Evolutionary conservation across 1,139 yeast species (phyloP).

Genomic region (Kurtzmaniella natalensis): DNA sequence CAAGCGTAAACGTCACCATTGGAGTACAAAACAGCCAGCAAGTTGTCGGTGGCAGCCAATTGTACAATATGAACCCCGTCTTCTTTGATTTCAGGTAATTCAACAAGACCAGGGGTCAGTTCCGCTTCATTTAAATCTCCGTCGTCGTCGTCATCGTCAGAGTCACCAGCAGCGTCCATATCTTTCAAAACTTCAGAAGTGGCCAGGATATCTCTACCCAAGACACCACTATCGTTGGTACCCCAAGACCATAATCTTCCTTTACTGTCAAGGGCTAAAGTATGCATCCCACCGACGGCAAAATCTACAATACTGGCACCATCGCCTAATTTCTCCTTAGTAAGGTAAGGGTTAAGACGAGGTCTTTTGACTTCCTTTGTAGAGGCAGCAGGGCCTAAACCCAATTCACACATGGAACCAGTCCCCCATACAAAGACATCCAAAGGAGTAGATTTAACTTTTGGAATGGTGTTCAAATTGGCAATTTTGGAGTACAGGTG

Average conservation of each 20-base stretch:
- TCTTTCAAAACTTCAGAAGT: slow-evolving; percentile 61
- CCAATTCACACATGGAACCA: slow-evolving; percentile 96
- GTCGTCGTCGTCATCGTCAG: slow-evolving; percentile 69
- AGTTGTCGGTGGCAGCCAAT: slow-evolving; percentile 89
- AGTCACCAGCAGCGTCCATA: slow-evolving; percentile 52
- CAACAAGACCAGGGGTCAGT: slow-evolving; percentile 80
- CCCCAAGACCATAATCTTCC: slow-evolving; percentile 97
- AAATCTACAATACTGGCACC: slow-evolving; percentile 61
- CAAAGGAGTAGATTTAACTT: slow-evolving; percentile 42
- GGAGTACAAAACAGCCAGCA: slow-evolving; percentile 74
- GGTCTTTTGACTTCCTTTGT: slow-evolving; percentile 96
- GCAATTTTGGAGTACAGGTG: slow-evolving; percentile 49
- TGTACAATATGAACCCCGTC: slow-evolving; percentile 54
- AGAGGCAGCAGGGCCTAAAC: slow-evolving; percentile 83
- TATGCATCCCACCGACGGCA: slow-evolving; percentile 96
- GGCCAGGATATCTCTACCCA: slow-evolving; percentile 81
- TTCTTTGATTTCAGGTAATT: slow-evolving; percentile 52
- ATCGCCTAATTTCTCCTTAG: slow-evolving; percentile 54
- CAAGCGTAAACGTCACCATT: slow-evolving; percentile 93
- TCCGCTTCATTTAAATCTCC: slow-evolving; percentile 86
- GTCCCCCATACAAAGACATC: slow-evolving; percentile 94
- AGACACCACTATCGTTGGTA: slow-evolving; percentile 83
- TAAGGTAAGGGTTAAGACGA: slow-evolving; percentile 74
- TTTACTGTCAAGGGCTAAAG: slow-evolving; percentile 69
- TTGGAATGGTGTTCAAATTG: slow-evolving; percentile 39